Conservation (phyloP, 176 grass and related monocot species). For the Hordeum marinum region DNA sequence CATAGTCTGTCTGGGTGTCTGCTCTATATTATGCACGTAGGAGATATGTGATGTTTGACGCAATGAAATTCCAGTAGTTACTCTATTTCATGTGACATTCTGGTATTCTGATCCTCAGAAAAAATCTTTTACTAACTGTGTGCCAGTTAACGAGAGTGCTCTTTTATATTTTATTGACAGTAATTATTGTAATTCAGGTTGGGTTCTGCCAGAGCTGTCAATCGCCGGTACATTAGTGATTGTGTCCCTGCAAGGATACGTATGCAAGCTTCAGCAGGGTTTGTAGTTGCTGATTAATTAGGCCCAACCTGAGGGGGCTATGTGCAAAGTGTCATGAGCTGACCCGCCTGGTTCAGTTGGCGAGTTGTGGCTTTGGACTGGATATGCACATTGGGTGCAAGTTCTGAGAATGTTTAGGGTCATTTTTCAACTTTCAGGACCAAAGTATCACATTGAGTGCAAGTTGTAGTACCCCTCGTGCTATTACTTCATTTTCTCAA, state of each 20-base stretch:
- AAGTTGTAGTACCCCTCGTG: no score
- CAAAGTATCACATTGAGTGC: no score
- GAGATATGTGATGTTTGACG: not conserved
- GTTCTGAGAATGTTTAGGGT: no score
- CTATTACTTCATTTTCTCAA: no score
- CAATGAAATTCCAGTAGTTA: not conserved
- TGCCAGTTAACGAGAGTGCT: not conserved
- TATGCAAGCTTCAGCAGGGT: constrained; percentile 25
- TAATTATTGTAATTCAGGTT: constrained; percentile 42
- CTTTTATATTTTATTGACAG: not conserved
- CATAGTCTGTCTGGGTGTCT: not conserved
- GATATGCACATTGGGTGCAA: no score
- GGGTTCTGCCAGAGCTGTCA: constrained; percentile 96
- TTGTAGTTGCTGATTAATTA: no score
- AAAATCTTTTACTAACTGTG: not conserved
- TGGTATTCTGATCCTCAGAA: not conserved
- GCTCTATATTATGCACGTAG: constrained; percentile 8
- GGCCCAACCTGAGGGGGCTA: no score
- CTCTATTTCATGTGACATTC: not conserved
- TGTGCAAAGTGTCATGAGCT: no score
- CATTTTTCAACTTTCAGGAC: no score
- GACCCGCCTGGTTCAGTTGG: no score
- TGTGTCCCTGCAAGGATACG: constrained; percentile 94
- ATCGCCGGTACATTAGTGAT: constrained; percentile 91
- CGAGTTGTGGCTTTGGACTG: no score